Conservation (phyloP, 1,284 basidiomycete species). For the Cronartium ribicola region DNA sequence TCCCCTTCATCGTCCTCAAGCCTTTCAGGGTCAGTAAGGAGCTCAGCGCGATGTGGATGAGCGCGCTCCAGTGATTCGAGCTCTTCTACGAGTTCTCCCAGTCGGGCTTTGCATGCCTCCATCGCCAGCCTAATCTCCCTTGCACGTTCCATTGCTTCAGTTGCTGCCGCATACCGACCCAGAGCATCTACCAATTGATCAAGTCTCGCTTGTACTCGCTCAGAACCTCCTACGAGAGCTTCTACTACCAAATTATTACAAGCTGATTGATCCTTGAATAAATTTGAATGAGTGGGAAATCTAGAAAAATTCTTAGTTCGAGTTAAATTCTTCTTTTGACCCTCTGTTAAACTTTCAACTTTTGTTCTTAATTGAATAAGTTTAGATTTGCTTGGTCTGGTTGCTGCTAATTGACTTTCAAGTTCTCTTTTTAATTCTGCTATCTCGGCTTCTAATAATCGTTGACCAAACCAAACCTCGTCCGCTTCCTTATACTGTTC, state of each 20-base stretch:
- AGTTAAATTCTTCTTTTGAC: slow-evolving; percentile 8
- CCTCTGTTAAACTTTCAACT: slow-evolving; percentile 17
- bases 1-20: slow-evolving; percentile 2
- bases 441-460: slow-evolving; percentile 15
- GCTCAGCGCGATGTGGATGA: slow-evolving; percentile 17
- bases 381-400: slow-evolving; percentile 11
- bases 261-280: slow-evolving; percentile 21
- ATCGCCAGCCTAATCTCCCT: slow-evolving; percentile 2
- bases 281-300: slow-evolving; percentile 25
- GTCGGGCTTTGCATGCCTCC: slow-evolving; percentile 14
- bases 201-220: slow-evolving; percentile 4
- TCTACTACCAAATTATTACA: slow-evolving; percentile 9
- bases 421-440: slow-evolving; percentile 23
- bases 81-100: slow-evolving; percentile 9
- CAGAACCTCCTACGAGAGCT: neutral
- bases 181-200: slow-evolving; percentile 15
- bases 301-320: slow-evolving; percentile 13
- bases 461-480: slow-evolving; percentile 28
- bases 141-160: slow-evolving; percentile 10
- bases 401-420: slow-evolving; percentile 9
- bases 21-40: slow-evolving; percentile 9
- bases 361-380: slow-evolving; percentile 5
- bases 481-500: slow-evolving; percentile 38
- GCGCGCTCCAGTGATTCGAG: slow-evolving; percentile 4
- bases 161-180: slow-evolving; percentile 14